Base-by-base conservation (phyloP, 2,329 filamentous ascomycete genomes). In the Stylonectria norvegica region DNA sequence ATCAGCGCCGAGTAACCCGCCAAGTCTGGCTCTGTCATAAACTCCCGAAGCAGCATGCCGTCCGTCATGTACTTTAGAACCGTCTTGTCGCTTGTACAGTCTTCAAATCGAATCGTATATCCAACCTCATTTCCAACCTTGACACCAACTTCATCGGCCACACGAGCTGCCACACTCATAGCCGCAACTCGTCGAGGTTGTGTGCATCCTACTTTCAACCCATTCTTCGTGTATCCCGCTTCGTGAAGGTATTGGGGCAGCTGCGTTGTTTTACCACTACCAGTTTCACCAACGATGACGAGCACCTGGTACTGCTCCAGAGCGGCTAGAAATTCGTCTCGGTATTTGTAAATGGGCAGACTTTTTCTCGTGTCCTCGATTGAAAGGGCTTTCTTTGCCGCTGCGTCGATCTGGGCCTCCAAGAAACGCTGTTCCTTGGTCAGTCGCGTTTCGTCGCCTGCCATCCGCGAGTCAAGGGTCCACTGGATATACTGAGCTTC, bases 21-120 rank as follows among this genome's bases (percentile, higher is more conserved):
- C 5, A 97, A 70, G 51, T 91, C 83, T 0, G 91, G 90, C 56
- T 95, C 89, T 0, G 88, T 91, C 68, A 96, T 79, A 50, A 96
- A 86, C 60, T 95, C 89, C 59, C 89, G 78, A 20, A 97, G 71
- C 27, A 97, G 71, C 85, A 97, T 95, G 60, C 93, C 93, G 58
- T 98, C 93, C 0, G 93, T 98, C 86, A 95, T 91, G 66, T 95
- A 97, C 64, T 95, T 94, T 39, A 98, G 68, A 6, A 91, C 73
- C 0, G 93, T 97, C 67, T 95, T 94, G 56, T 95, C 89, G 60
- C 81, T 88, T 0, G 89, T 95, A 48, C 83, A 83, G 64, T 96
- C 88, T 61, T 98, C 93, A 56, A 97, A 98, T 46, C 93, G 86
- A 53, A 98, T 95, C 0, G 85, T 84, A 62, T 96, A 98, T 12